Evolutionary conservation across 176 grass and related monocot species (phyloP), one percentile per base, ranked within the genome.

Genomic region (Themeda triandra): DNA sequence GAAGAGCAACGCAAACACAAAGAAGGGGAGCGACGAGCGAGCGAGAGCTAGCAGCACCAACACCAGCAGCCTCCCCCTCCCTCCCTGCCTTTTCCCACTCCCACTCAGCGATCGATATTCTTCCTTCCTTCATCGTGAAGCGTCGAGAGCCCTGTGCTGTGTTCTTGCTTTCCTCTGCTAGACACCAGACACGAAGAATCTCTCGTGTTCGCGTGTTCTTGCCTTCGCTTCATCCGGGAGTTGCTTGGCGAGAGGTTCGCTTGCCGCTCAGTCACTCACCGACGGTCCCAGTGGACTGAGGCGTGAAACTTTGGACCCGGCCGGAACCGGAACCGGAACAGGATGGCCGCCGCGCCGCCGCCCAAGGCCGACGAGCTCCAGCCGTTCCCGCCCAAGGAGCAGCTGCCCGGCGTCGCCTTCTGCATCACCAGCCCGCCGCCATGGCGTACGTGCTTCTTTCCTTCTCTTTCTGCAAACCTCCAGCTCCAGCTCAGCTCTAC

Each of bases 391-490:
- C 86, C 87, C 58, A 99, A 89, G 91, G 96, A 99, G 85, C 96
- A 99, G 91, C 71, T 99, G 33, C 63, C 93, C 42, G 51, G 32
- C 79, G 86, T 99, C 11, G 84, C 93, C 66, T 99, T 86, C 85
- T 99, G 96, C 75, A 96, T 99, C 86, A 96, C 91, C 11, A 99
- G 96, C 63, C 96, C 96, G 53, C 96, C 96, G 64, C 93, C 91
- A 64, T 94, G 93, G 96, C 96, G 96, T 99, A 87, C 89, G 91
- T 87, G 46, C 75, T 56, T 28, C 15, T 7, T 17, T 14, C 3
- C 62, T 64, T 27, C 0, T 24, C 56, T 41, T 41, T 89, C 45
- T 71, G 25, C 76, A 14, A 68, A 2, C 7, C 63, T 19, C 35
- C 33, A 29, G 10, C 30, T 54, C 49, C 49, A 54, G 49, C 49